Evolutionary conservation across 495 filamentous ascomycete species (phyloP).

Genomic region (Xylaria castorea): DNA sequence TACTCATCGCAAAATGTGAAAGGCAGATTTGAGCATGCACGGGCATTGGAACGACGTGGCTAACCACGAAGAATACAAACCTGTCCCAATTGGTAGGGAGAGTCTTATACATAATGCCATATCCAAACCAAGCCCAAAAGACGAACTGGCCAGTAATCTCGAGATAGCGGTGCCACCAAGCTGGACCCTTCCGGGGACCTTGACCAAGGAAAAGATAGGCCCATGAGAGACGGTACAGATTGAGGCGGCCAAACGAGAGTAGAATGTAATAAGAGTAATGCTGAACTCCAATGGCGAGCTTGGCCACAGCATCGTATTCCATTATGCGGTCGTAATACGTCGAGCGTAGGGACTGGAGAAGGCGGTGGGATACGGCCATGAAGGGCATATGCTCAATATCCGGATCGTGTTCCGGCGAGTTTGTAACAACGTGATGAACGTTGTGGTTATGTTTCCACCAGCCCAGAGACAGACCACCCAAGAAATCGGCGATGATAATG

Average conservation of each 20-base stretch:
- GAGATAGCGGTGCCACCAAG: constrained; percentile 88
- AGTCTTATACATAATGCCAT: constrained; percentile 76
- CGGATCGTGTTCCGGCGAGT: constrained; percentile 94
- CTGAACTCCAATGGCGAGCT: constrained; percentile 75
- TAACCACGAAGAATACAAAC: constrained; percentile 79
- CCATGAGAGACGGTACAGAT: constrained; percentile 87
- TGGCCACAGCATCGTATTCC: constrained; percentile 80
- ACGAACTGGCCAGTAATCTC: constrained; percentile 82
- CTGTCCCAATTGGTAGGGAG: constrained; percentile 75
- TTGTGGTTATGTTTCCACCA: constrained; percentile 99
- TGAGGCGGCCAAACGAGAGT: constrained; percentile 86
- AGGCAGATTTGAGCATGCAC: constrained; percentile 96
- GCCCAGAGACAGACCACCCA: constrained; percentile 87
- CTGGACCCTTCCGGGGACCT: constrained; percentile 80
- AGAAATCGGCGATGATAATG: constrained; percentile 88
- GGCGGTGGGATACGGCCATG: constrained; percentile 89
- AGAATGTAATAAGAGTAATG: constrained; percentile 88
- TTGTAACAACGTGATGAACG: constrained; percentile 97
- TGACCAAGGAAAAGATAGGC: constrained; percentile 76
- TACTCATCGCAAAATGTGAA: constrained; percentile 97
- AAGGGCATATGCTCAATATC: constrained; percentile 98
- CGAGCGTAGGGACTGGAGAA: constrained; percentile 76
- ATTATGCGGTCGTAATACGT: constrained; percentile 91
- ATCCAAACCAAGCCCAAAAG: constrained; percentile 97
- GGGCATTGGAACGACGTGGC: constrained; percentile 85